Percentiles rank a stretch among this genome's conserved stretches.
Evolutionary conservation across 768 basidiomycete genomes (phyloP).

Genomic region (Cystobasidium ongulense): DNA sequence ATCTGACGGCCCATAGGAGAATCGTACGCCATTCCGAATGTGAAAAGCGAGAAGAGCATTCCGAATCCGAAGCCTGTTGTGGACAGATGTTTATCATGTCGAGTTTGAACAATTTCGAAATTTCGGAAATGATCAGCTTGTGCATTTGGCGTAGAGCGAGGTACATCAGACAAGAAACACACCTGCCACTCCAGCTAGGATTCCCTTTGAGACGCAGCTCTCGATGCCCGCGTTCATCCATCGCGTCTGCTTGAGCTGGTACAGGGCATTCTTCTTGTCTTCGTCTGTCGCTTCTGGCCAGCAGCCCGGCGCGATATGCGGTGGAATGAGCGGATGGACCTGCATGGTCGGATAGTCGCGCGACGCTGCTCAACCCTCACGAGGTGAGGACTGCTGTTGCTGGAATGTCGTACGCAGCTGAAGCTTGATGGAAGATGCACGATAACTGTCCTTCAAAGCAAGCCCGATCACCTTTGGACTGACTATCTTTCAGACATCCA

Average conservation of each 20-base stretch:
- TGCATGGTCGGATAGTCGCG: constrained; percentile 10
- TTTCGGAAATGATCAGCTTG: constrained; percentile 49
- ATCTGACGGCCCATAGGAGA: constrained; percentile 8
- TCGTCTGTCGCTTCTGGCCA: constrained; percentile 27
- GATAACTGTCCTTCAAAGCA: no score
- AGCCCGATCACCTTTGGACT: no score
- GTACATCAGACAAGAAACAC: not conserved
- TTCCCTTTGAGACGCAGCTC: constrained; percentile 27
- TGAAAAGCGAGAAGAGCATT: constrained; percentile 25
- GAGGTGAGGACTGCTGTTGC: no score
- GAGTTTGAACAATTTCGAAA: constrained; percentile 64
- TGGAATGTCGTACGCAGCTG: no score
- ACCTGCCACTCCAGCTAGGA: constrained; percentile 27
- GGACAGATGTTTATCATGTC: constrained; percentile 50
- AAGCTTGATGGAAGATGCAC: no score
- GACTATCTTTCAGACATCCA: no score
- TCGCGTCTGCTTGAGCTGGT: constrained; percentile 21
- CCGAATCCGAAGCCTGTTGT: constrained; percentile 47
- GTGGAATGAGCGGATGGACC: constrained; percentile 24
- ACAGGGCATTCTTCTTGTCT: constrained; percentile 15
- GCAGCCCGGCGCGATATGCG: constrained; percentile 24
- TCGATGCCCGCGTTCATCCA: constrained; percentile 25
- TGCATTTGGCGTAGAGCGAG: not conserved
- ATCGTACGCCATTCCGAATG: constrained; percentile 29
- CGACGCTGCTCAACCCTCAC: no score